phyloP scores from a whole-genome alignment of 495 filamentous ascomycete genomes.

The Penicillium coffeae region DNA sequence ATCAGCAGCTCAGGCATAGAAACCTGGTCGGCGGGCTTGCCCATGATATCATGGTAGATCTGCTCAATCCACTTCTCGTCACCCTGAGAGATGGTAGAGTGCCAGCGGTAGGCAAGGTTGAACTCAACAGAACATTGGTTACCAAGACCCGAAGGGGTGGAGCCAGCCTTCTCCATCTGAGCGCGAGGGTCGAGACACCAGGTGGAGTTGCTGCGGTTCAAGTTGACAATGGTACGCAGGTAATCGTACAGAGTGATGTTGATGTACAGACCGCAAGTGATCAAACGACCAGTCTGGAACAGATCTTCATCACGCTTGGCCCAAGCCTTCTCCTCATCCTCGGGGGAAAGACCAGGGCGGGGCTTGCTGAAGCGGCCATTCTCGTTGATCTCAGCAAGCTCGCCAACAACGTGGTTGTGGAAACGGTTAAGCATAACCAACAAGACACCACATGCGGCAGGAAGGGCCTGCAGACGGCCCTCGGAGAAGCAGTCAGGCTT shows the following conservation, averaged over 20 bases:
- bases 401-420: slow-evolving; percentile 74
- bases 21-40: slow-evolving; percentile 53
- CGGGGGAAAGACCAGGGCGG: slow-evolving; percentile 36
- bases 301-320: slow-evolving; percentile 76
- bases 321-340: slow-evolving; percentile 56
- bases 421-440: slow-evolving; percentile 61
- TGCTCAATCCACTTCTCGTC: slow-evolving; percentile 66
- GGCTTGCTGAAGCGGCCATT: slow-evolving; percentile 66
- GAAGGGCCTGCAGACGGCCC: slow-evolving; percentile 51
- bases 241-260: slow-evolving; percentile 83
- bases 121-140: slow-evolving; percentile 72
- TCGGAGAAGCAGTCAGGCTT: slow-evolving; percentile 59
- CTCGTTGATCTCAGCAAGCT: slow-evolving; percentile 68
- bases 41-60: slow-evolving; percentile 51
- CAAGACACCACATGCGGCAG: slow-evolving; percentile 53
- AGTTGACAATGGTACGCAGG: slow-evolving; percentile 77
- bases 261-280: slow-evolving; percentile 79
- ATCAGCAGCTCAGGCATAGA: slow-evolving; percentile 48
- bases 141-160: slow-evolving; percentile 61
- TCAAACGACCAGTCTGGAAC: slow-evolving; percentile 75
- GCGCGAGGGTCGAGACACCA: slow-evolving; percentile 65
- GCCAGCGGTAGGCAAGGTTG: slow-evolving; percentile 71
- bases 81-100: slow-evolving; percentile 57
- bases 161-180: slow-evolving; percentile 46
- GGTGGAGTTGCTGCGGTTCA: slow-evolving; percentile 70